Conservation (phyloP, 495 filamentous ascomycete species). For the Podospora bellae-mahoneyi region DNA sequence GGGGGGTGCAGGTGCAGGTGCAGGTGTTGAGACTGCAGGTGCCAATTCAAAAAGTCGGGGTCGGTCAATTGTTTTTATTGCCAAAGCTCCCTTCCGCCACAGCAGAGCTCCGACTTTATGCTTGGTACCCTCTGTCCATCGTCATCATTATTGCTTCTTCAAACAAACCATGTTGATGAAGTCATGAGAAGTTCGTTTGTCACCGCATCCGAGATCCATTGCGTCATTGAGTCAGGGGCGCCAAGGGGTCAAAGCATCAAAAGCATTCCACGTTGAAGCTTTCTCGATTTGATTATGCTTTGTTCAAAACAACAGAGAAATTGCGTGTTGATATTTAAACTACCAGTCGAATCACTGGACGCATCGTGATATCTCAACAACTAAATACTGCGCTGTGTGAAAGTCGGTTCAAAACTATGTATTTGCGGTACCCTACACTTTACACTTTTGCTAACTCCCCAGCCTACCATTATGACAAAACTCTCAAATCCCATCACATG, state of each 20-base stretch:
- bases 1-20: background rate
- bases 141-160: background rate
- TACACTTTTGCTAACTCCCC: too few relatives aligned
- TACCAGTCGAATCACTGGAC: background rate
- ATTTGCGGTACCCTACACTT: too few relatives aligned
- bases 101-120: background rate
- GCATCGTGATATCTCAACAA: too few relatives aligned
- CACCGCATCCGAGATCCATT: background rate
- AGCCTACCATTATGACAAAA: too few relatives aligned
- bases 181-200: conserved; percentile 4
- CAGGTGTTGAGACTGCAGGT: background rate
- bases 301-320: background rate
- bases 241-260: background rate
- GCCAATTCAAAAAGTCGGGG: background rate
- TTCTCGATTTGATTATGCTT: background rate
- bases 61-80: background rate
- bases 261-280: background rate
- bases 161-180: background rate
- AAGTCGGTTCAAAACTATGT: too few relatives aligned
- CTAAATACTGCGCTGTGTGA: too few relatives aligned
- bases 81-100: background rate
- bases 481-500: too few relatives aligned
- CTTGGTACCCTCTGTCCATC: background rate
- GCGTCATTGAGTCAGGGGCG: background rate
- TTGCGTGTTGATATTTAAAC: background rate